A percentile compares a stretch with the other conserved stretches of the same genome.
Evolutionary conservation across 805 yeast genomes (phyloP).

Genomic region (Pichia heedii): DNA sequence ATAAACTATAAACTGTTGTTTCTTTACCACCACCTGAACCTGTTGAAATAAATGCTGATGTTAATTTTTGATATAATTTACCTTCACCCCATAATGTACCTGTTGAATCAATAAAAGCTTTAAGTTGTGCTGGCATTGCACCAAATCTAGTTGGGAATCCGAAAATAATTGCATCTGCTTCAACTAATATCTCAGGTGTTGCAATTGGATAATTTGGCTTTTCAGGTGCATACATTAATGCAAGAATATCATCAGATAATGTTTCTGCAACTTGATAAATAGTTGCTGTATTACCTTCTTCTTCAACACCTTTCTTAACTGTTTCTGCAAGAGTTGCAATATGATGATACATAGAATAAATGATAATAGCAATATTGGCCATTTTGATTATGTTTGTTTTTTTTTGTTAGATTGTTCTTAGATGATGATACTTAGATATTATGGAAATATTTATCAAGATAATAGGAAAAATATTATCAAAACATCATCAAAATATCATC

Average conservation of each 20-base stretch:
- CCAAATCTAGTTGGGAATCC: constrained; percentile 89
- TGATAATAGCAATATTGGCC: constrained; percentile 33
- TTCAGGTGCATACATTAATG: constrained; percentile 51
- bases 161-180: constrained; percentile 74
- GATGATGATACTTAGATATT: too few species aligned
- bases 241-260: constrained; percentile 48
- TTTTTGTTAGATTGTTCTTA: background rate
- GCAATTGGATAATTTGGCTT: constrained; percentile 60
- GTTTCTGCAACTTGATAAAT: constrained; percentile 75
- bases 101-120: constrained; percentile 67
- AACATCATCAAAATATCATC: too few species aligned
- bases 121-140: constrained; percentile 68
- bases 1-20: constrained; percentile 50
- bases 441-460: too few species aligned
- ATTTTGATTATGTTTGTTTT: constrained; percentile 2
- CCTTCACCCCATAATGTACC: constrained; percentile 77
- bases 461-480: too few species aligned
- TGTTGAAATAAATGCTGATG: constrained; percentile 63
- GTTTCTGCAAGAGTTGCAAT: constrained; percentile 57
- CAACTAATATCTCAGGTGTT: constrained; percentile 46
- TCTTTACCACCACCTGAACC: constrained; percentile 87
- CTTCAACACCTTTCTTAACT: constrained; percentile 56
- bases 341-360: constrained; percentile 77
- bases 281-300: constrained; percentile 62
- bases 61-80: constrained; percentile 63